Base-by-base conservation (phyloP, 805 yeast genomes). In the Saturnispora zaruensis region DNA sequence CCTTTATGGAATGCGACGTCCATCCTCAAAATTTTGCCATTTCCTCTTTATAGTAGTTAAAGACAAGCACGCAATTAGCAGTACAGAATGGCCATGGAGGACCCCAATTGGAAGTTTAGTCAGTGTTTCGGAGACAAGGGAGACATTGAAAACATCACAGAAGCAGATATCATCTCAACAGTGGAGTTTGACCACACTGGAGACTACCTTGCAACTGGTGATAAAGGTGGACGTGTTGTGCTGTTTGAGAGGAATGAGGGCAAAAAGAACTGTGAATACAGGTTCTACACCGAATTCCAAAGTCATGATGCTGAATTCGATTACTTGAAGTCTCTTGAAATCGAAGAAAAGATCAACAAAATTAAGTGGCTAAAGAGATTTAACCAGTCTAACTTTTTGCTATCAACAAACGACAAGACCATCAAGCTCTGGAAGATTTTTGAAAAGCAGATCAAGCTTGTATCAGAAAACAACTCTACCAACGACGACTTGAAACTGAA, bases 71-170 rank as follows among this genome's bases (percentile, higher is more conserved):
- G 11, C 18, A n/a, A 33, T 18, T 36, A 36, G 6, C 23, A 7
- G 21, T 13, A 13, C 4, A 25, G 9, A 38, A 14, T 21, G 13
- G 56, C 41, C 48, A 58, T 60, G 63, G 65, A 59, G 40, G 66
- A 71, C 50, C 65, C 72, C 52, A 50, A 53, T 41, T 84, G 91
- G 91, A 88, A 87, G 67, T 90, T 90, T 66, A 85, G 95, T 59
- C 98, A 90, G 68, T 93, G 99, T 67, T 93, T 93, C 75, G 99
- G 99, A 56, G 99, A 93, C 68, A 93, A 95, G 67, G 96, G 96
- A 44, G 99, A 93, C 66, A 84, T 90, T 51, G 98, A 91, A 57
- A 85, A 82, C 61, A 87, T 90, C 61, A 89, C 96, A 3, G 98
- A 90, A 64, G 96, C 97, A 4, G 99, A 93, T 66, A 90, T 93